These are phyloP conservation scores for Dovyalis caffra DNA, from an alignment of 345 rosid species.

Conservation along the genomic window DNA sequence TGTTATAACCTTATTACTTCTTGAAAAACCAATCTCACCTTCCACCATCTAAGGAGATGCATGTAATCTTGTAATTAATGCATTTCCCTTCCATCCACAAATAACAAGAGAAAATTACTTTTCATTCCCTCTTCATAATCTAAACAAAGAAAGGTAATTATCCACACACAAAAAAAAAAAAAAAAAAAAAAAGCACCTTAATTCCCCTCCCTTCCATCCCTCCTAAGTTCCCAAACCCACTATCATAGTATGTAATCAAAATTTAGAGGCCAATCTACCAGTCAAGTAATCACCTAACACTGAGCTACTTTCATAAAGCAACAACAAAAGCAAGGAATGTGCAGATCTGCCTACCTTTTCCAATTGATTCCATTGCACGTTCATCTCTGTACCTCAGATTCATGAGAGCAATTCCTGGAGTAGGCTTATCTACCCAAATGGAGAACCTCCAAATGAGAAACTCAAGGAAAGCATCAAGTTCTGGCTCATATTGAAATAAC, in stretches of 20 bases:
- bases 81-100: background rate
- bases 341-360: conserved; percentile 48
- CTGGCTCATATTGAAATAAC: conserved; percentile 98
- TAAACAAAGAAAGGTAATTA: background rate
- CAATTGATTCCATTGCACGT: conserved; percentile 45
- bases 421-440: conserved; percentile 99
- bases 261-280: background rate
- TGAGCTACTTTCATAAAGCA: background rate
- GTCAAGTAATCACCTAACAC: background rate
- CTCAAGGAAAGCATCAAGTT: conserved; percentile 98
- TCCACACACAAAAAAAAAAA: too few species aligned
- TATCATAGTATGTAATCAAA: background rate
- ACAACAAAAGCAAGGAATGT: conserved; percentile 16
- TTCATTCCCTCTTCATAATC: background rate
- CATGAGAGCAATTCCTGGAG: conserved; percentile 95
- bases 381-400: conserved; percentile 91
- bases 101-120: background rate
- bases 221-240: background rate
- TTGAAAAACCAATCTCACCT: background rate
- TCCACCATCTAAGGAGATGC: background rate
- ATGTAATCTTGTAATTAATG: background rate
- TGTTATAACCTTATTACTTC: background rate
- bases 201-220: background rate
- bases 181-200: too few species aligned
- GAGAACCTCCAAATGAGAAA: conserved; percentile 99